These are phyloP conservation scores for Pachysandra terminalis DNA, from an alignment of 164 flowering plant genomes.

Conservation along the genomic window DNA sequence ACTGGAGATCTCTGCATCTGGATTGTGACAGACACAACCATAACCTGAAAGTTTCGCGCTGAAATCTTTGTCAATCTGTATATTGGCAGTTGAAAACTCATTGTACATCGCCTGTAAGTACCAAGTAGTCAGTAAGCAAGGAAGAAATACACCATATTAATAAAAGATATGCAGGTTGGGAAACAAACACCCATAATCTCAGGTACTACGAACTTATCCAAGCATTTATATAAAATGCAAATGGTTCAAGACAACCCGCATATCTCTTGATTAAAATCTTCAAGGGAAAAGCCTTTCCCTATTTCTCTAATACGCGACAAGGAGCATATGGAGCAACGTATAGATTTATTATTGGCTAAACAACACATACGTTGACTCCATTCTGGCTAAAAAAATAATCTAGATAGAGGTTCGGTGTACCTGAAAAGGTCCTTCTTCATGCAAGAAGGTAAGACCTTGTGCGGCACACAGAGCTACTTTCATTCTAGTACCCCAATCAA, in stretches of 20 bases:
- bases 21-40: conserved; percentile 74
- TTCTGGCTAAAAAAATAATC: neutral
- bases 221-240: no score
- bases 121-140: conserved; percentile 8
- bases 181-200: no score
- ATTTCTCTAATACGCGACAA: no score
- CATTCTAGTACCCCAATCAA: conserved; percentile 92
- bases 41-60: conserved; percentile 97
- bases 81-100: conserved; percentile 83
- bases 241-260: no score
- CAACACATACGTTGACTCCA: neutral
- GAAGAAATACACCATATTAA: neutral
- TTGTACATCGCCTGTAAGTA: conserved; percentile 88
- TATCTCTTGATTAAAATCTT: no score
- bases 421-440: conserved; percentile 99
- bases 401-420: conserved; percentile 26
- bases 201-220: no score
- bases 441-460: conserved; percentile 92
- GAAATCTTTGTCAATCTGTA: conserved; percentile 93
- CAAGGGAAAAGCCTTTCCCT: no score
- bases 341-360: no score
- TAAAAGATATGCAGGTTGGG: no score
- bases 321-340: no score
- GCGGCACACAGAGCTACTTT: conserved; percentile 94
- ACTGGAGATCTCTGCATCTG: conserved; percentile 62